phyloP scores from a whole-genome alignment of 805 yeast species.

The Sungouiella thailandica region DNA sequence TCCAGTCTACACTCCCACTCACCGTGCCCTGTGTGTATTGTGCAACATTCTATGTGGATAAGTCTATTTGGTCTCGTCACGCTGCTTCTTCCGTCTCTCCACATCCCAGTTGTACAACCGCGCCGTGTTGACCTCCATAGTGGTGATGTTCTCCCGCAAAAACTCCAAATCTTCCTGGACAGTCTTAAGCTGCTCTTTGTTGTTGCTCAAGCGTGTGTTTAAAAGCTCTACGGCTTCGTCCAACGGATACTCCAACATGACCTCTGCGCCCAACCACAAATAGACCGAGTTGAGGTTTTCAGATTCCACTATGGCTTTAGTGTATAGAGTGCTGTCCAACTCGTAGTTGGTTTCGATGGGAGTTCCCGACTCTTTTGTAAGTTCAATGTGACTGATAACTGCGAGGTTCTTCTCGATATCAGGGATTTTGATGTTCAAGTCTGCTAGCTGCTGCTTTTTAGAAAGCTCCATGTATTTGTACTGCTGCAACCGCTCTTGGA shows the following conservation, averaged over 20 bases:
- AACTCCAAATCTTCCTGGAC: slow-evolving; percentile 85
- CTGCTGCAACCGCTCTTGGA: slow-evolving; percentile 86
- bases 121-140: slow-evolving; percentile 97
- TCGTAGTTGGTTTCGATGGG: slow-evolving; percentile 73
- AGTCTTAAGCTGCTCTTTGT: slow-evolving; percentile 50
- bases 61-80: too few species aligned
- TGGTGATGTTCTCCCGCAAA: slow-evolving; percentile 83
- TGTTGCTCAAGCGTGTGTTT: slow-evolving; percentile 54
- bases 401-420: slow-evolving; percentile 84
- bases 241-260: slow-evolving; percentile 91
- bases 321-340: slow-evolving; percentile 86
- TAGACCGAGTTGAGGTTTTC: slow-evolving; percentile 57
- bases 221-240: slow-evolving; percentile 80
- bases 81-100: slow-evolving; percentile 57
- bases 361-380: slow-evolving; percentile 35
- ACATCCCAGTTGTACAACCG: slow-evolving; percentile 88
- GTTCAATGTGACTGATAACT: slow-evolving; percentile 57
- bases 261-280: slow-evolving; percentile 97
- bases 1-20: too few species aligned
- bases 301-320: slow-evolving; percentile 69
- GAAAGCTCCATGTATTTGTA: slow-evolving; percentile 81
- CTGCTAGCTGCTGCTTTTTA: slow-evolving; percentile 44
- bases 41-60: too few species aligned
- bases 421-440: slow-evolving; percentile 73
- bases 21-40: too few species aligned